These are phyloP conservation scores for Rhodotorula paludigena DNA, from an alignment of 768 basidiomycete species.

Conservation along the genomic window DNA sequence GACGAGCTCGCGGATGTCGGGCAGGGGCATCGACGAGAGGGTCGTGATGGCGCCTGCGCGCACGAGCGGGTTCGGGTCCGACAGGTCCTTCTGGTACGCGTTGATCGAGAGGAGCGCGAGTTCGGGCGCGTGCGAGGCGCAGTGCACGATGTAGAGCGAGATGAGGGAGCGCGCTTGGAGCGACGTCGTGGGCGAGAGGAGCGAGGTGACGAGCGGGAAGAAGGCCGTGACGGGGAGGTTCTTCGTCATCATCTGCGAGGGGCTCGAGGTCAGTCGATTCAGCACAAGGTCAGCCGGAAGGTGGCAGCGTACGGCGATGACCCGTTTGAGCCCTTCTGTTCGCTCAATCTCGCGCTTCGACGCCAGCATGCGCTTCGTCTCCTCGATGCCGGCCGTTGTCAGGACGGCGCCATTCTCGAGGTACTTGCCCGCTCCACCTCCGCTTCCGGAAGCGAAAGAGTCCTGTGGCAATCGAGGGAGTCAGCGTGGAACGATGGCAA, in stretches of 20 bases:
- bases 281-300: conserved; percentile 3
- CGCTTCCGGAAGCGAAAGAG: conserved; percentile 37
- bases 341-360: conserved; percentile 83
- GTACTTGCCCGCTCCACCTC: conserved; percentile 41
- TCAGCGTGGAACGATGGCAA: not conserved
- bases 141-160: conserved; percentile 92
- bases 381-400: conserved; percentile 72
- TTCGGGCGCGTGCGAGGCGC: conserved; percentile 89
- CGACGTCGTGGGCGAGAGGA: conserved; percentile 76
- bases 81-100: conserved; percentile 94
- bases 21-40: conserved; percentile 82
- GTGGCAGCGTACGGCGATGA: conserved; percentile 70
- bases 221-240: conserved; percentile 83
- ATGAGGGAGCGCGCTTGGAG: conserved; percentile 94
- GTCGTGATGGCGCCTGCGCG: conserved; percentile 94
- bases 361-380: conserved; percentile 80
- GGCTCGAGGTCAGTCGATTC: conserved; percentile 5
- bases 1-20: conserved; percentile 78
- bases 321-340: conserved; percentile 87
- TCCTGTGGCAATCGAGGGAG: conserved; percentile 4
- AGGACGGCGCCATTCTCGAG: conserved; percentile 41
- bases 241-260: conserved; percentile 78
- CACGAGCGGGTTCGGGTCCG: conserved; percentile 85
- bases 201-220: conserved; percentile 92
- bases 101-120: conserved; percentile 93